Percentiles rank a stretch among this genome's conserved stretches.
These are phyloP conservation scores for Erythrophleum ivorense DNA, from an alignment of 331 rosid genomes.

Conservation along the genomic window DNA sequence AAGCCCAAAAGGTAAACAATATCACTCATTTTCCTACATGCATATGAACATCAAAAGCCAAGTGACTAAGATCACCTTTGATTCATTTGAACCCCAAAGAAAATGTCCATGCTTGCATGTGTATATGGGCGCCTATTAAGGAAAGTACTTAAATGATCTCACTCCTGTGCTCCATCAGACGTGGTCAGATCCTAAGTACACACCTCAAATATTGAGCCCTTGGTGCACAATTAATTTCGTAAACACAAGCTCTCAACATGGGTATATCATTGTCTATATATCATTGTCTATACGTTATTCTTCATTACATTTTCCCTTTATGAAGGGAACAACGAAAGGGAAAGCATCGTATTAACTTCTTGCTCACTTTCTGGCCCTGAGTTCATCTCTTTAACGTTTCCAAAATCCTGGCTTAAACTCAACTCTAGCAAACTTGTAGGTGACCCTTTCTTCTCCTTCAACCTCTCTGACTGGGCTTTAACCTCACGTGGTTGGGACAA, in stretches of 20 bases:
- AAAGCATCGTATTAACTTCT: constrained; percentile 57
- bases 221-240: constrained; percentile 29
- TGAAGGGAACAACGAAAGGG: constrained; percentile 60
- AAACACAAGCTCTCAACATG: constrained; percentile 26
- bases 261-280: neutral
- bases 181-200: constrained; percentile 70
- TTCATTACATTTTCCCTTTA: constrained; percentile 18
- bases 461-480: constrained; percentile 22
- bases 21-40: neutral
- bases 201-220: constrained; percentile 39
- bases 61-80: constrained; percentile 17
- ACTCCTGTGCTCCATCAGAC: constrained; percentile 48
- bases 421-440: constrained; percentile 49
- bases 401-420: constrained; percentile 46
- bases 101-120: constrained; percentile 33
- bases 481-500: constrained; percentile 2
- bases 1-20: no score
- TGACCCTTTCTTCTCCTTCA: constrained; percentile 45
- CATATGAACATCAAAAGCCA: constrained; percentile 12
- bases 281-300: neutral
- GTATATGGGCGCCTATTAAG: constrained; percentile 18
- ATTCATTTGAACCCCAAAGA: neutral
- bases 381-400: constrained; percentile 29
- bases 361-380: constrained; percentile 32
- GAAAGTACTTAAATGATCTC: constrained; percentile 71